Evolutionary conservation across 2,329 filamentous ascomycete genomes (phyloP).

Genomic region (Fusarium buxicola): DNA sequence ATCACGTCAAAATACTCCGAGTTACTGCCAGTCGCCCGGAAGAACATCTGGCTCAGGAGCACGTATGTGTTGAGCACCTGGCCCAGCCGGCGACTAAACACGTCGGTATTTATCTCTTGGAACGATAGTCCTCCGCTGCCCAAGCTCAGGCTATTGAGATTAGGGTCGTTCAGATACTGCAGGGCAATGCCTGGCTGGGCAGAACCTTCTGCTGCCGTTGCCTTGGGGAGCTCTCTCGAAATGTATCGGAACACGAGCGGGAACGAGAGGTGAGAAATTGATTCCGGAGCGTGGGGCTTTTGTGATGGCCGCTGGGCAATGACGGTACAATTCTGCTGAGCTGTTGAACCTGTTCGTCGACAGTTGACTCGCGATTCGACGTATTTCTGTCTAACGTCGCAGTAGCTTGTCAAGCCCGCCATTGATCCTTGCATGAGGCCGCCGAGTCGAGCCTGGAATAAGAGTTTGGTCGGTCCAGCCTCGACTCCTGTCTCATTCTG

Average conservation of each 20-base stretch:
- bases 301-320: slow-evolving; percentile 9
- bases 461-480: neutral
- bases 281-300: neutral
- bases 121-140: neutral
- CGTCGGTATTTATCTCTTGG: neutral
- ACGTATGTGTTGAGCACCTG: slow-evolving; percentile 29
- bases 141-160: neutral
- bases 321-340: slow-evolving; percentile 15
- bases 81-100: slow-evolving; percentile 10
- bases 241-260: neutral
- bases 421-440: neutral
- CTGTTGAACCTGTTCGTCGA: neutral
- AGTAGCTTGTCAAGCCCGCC: neutral
- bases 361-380: slow-evolving; percentile 24
- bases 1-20: neutral
- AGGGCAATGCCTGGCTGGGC: neutral
- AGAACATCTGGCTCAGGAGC: slow-evolving; percentile 10
- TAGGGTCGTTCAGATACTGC: neutral
- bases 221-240: neutral
- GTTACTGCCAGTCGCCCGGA: neutral
- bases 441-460: slow-evolving; percentile 3
- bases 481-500: slow-evolving; percentile 10
- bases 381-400: slow-evolving; percentile 11
- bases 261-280: neutral
- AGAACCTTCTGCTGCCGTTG: neutral